Base-by-base conservation (phyloP, 2,329 filamentous ascomycete genomes). In the Triangularia verruculosa region DNA sequence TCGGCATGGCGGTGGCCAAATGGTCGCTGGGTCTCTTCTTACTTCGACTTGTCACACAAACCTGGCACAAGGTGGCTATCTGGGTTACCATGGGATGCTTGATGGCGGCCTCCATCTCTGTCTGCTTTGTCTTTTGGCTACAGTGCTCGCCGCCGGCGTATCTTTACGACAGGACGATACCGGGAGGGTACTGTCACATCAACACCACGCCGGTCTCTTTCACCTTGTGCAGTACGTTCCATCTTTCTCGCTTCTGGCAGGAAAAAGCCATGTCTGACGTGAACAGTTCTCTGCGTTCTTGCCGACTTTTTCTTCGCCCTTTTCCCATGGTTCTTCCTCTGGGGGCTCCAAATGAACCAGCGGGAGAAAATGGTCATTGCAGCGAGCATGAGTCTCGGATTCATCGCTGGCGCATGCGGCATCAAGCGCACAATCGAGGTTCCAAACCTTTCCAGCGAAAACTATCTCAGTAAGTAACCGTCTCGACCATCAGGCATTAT, bases 1-100 rank as follows among this genome's bases (percentile, higher is more conserved):
- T 77, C 1, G 77, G 76, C 12, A 79, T 78, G 71, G 74, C 74
- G 4, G 67, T 75, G 6, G 75, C 77, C 0, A 80, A 80, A 34
- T 65, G 70, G 57, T 78, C 77, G 0, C 68, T 79, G 0, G 77
- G 75, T 0, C 71, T 78, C 8, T 79, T 79, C 58, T 61, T 80
- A 8, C 67, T 78, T 2, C 74, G 77, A 0, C 68, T 79, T 15
- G 75, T 78, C 11, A 70, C 70, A 3, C 66, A 67, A 9, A 61
- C 25, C 11, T 76, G 74, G 74, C 76, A 78, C 65, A 73, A 71
- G n/a, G 53, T 77, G 2, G 68, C 65, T 0, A 76, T 79, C 32
- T 78, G 74, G 74, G 27, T 69, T 4, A 67, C 72, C 1, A 70
- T 77, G 65, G 65, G 32, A 1, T 53, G 56, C 4, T 55, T 69